Conservation (phyloP, 2,329 filamentous ascomycete genomes). For the Magnaporthiopsis incrustans region DNA sequence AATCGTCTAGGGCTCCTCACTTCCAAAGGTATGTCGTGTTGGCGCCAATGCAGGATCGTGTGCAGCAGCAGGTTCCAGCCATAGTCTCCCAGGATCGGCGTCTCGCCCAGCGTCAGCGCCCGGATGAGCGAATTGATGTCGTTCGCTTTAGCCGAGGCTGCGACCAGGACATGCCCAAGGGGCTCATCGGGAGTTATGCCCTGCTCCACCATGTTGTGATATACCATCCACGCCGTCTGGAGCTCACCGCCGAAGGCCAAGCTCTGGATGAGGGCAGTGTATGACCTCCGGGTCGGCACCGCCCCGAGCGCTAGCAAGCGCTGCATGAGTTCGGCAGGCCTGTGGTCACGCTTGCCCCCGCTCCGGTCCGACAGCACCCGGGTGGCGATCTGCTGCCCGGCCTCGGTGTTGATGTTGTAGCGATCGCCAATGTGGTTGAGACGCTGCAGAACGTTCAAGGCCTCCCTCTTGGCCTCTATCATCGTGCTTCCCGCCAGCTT, state of each 20-base stretch:
- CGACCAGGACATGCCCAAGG: constrained; percentile 63
- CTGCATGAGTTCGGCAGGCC: constrained; percentile 45
- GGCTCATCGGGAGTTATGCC: constrained; percentile 55
- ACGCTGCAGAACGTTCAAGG: constrained; percentile 35
- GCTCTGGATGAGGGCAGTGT: constrained; percentile 64
- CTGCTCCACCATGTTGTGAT: constrained; percentile 51
- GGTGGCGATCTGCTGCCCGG: constrained; percentile 48
- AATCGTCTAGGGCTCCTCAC: too few relatives aligned
- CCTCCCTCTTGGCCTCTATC: constrained; percentile 28
- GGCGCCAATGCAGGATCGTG: constrained; percentile 35
- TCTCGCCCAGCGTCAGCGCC: constrained; percentile 41
- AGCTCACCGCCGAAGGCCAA: constrained; percentile 58
- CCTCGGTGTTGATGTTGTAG: constrained; percentile 36
- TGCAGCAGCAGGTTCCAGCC: constrained; percentile 47
- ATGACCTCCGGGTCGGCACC: constrained; percentile 51
- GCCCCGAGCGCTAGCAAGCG: constrained; percentile 53
- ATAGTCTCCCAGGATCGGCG: constrained; percentile 34
- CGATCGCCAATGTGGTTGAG: constrained; percentile 22
- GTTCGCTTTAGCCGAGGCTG: constrained; percentile 54
- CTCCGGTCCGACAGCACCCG: constrained; percentile 40
- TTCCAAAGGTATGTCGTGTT: too few relatives aligned
- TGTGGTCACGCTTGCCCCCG: constrained; percentile 20
- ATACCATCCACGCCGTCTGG: constrained; percentile 56
- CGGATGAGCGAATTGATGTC: constrained; percentile 46
- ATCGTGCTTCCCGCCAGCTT: constrained; percentile 29